A percentile compares a stretch with the other conserved stretches of the same genome.
Conservation (phyloP, 148 eudicot species). For the Vaccinium vitisidaea region DNA sequence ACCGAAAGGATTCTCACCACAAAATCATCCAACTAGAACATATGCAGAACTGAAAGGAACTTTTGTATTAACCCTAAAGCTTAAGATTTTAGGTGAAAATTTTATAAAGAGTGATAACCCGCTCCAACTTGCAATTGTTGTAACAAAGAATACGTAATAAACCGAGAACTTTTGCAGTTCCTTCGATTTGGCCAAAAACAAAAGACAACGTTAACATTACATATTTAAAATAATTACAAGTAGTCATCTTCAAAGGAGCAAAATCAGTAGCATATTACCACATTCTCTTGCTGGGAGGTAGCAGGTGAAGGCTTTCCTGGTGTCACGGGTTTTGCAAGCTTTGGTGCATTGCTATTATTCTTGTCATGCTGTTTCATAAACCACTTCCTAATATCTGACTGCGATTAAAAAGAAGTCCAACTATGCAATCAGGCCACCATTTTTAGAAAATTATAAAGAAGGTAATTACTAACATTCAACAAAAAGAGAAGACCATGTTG, state of each 20-base stretch:
- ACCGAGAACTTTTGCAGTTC: neutral
- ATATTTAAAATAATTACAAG: neutral
- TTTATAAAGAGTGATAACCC: neutral
- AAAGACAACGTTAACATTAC: neutral
- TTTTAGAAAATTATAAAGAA: neutral
- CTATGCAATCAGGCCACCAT: neutral
- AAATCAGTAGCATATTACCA: conserved; percentile 25
- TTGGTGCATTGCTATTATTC: conserved; percentile 47
- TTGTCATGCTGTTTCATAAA: conserved; percentile 74
- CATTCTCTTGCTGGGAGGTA: conserved; percentile 32
- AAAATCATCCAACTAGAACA: neutral
- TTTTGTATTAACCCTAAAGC: neutral
- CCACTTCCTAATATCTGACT: conserved; percentile 96
- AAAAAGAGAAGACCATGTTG: neutral
- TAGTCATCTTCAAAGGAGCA: neutral
- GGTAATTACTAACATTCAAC: neutral
- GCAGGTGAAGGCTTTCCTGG: conserved; percentile 41
- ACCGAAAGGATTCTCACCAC: neutral
- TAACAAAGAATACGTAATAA: neutral
- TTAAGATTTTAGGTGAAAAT: neutral
- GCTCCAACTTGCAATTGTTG: neutral
- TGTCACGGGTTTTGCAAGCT: conserved; percentile 30
- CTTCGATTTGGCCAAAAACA: neutral
- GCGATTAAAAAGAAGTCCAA: conserved; percentile 17
- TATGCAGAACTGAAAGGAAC: neutral